phyloP scores from a whole-genome alignment of 495 filamentous ascomycete species.

The Penicillium paxilli region DNA sequence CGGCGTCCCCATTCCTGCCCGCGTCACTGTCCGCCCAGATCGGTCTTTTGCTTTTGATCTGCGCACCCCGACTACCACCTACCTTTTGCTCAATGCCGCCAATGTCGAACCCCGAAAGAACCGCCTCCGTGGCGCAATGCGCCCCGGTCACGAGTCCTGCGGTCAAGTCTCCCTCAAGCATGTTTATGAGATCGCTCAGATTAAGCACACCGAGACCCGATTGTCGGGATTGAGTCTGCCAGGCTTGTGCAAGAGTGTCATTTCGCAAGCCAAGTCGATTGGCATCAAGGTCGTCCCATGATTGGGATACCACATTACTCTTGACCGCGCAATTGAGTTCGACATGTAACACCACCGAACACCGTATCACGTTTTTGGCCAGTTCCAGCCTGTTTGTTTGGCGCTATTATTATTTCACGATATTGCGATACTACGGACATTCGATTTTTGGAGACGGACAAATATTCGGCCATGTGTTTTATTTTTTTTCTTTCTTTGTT shows the following conservation, averaged over 20 bases:
- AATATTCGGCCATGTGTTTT: neutral
- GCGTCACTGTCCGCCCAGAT: constrained; percentile 89
- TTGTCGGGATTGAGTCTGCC: constrained; percentile 78
- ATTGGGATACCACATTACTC: constrained; percentile 2
- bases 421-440: too few relatives aligned
- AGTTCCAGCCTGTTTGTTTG: neutral
- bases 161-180: constrained; percentile 91
- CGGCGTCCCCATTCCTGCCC: constrained; percentile 86
- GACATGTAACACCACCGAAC: constrained; percentile 10
- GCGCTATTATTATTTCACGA: too few relatives aligned
- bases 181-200: constrained; percentile 95
- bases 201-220: constrained; percentile 84
- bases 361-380: neutral
- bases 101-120: constrained; percentile 73
- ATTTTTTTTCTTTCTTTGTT: constrained; percentile 8
- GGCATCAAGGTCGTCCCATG: constrained; percentile 79
- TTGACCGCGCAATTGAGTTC: constrained; percentile 6
- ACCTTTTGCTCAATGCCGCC: constrained; percentile 82
- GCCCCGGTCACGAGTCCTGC: constrained; percentile 73
- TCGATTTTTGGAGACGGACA: too few relatives aligned
- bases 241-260: constrained; percentile 80
- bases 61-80: constrained; percentile 88
- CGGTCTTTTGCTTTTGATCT: constrained; percentile 91
- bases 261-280: constrained; percentile 84
- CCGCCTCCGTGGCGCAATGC: constrained; percentile 74